Evolutionary conservation across 371 early-diverging fungal genomes (phyloP).

Genomic region (Actinomortierella ambigua): DNA sequence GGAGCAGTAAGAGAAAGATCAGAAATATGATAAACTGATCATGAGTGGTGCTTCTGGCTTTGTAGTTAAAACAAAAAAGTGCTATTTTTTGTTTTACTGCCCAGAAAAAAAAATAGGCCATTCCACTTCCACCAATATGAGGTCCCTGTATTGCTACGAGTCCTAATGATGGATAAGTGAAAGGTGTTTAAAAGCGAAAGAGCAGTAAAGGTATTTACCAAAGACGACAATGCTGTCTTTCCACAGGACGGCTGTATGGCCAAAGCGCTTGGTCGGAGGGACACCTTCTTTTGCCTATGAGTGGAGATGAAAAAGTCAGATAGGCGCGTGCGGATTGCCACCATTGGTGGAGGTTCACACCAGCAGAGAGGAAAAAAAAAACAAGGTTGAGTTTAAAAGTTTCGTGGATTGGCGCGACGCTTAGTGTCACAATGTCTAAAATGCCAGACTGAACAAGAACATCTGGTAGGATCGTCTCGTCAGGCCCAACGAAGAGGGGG

Average conservation of each 20-base stretch:
- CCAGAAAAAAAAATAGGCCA: neutral
- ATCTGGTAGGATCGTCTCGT: neutral
- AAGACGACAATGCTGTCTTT: conserved; percentile 59
- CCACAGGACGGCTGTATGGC: conserved; percentile 63
- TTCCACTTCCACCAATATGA: conserved; percentile 1
- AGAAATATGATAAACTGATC: too few relatives aligned
- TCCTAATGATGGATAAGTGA: neutral
- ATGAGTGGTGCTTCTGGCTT: too few relatives aligned
- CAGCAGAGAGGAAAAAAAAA: too few relatives aligned
- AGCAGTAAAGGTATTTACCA: conserved; percentile 45
- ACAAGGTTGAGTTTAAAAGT: too few relatives aligned
- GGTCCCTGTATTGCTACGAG: too few relatives aligned
- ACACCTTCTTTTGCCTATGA: conserved; percentile 56
- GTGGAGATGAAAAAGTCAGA: conserved; percentile 2
- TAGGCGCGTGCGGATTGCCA: neutral
- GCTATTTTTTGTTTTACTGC: too few relatives aligned
- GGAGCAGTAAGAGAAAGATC: too few relatives aligned
- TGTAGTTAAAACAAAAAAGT: too few relatives aligned
- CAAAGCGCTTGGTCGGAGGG: conserved; percentile 61
- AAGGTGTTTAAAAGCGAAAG: neutral
- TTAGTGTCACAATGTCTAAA: too few relatives aligned
- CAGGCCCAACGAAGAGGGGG: neutral
- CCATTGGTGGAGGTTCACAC: neutral
- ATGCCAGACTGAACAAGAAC: too few relatives aligned
- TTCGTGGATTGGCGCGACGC: too few relatives aligned